phyloP scores from a whole-genome alignment of 129 eudicot species.

The Dittrichia graveolens region DNA sequence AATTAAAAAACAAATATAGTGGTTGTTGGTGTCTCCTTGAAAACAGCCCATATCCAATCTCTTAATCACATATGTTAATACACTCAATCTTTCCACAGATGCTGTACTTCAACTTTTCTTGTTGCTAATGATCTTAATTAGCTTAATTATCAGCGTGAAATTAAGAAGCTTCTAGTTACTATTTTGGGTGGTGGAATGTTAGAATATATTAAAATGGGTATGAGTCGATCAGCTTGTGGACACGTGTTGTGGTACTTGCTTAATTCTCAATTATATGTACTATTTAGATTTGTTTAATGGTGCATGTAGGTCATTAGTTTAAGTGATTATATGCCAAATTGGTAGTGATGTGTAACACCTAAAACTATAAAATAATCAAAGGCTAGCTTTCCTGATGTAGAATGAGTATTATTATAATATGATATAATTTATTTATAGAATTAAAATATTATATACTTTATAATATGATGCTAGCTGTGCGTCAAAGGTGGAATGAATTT shows the following conservation, averaged over 20 bases:
- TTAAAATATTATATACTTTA: conserved; percentile 8
- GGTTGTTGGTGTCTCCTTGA: conserved; percentile 60
- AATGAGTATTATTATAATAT: conserved; percentile 33
- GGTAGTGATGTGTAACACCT: conserved; percentile 44
- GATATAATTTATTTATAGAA: not conserved
- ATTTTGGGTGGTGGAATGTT: conserved; percentile 43
- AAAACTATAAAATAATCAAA: conserved; percentile 30
- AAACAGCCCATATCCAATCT: conserved; percentile 48
- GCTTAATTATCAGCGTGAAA: conserved; percentile 18
- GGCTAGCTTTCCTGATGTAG: conserved; percentile 41
- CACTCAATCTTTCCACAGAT: conserved; percentile 17
- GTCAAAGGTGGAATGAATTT: conserved; percentile 43
- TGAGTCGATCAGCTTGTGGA: conserved; percentile 52
- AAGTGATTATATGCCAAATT: conserved; percentile 31
- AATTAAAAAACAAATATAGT: conserved; percentile 41
- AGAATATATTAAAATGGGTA: conserved; percentile 31
- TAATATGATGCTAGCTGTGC: conserved; percentile 19
- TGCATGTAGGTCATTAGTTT: conserved; percentile 42
- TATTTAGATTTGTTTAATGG: conserved; percentile 35
- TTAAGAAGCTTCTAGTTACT: conserved; percentile 53
- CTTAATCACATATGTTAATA: conserved; percentile 42
- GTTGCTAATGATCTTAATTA: not conserved
- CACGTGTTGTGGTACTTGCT: conserved; percentile 52
- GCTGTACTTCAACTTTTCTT: not conserved
- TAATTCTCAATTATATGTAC: conserved; percentile 33